Evolutionary conservation across 2,329 filamentous ascomycete species (phyloP), one percentile per base, ranked within the genome.

Genomic region (Cercospora sp.): DNA sequence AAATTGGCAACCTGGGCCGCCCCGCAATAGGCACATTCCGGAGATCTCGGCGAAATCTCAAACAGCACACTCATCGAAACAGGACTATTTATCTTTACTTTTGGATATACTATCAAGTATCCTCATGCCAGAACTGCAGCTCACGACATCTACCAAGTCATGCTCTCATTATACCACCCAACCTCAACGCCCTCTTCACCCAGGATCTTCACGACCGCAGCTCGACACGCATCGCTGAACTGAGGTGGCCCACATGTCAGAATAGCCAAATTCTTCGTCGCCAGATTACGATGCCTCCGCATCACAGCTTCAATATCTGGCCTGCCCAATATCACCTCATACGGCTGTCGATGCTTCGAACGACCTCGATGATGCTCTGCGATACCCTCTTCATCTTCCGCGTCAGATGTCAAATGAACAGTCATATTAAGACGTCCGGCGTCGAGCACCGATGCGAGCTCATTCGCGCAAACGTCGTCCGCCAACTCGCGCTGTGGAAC

Each of bases 301-400:
- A 75, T 73, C 5, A 71, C 57, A 26, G 20, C 59, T 60, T 66
- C 65, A 3, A 74, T 45, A 48, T 74, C 68, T 13, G 73, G 72
- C 10, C 73, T 67, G 18, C 72, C 71, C 26, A 59, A 30, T 1
- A 64, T 60, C 30, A 73, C 60, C 23, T 63, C 64, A 36, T 69
- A 71, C 4, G 45, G 45, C 20, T 26, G 60, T 18, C 55, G 55
- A 7, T 36, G 28, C 55, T 28, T 53, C 26, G 28, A 36, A 31
- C 55, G 55, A 36, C 55, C 55, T 12, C 48, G 55, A 16, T 26
- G 16, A 28, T 59, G 64, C 28, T 45, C 33, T 39, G 39, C 13
- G 18, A 58, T 20, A 8, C 12, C 23, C 55, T 59, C 66, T 30
- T 66, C 65, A 20, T 57, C 63, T 42, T 69, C 65, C 30, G 65